phyloP scores from a whole-genome alignment of 345 rosid genomes.

The Geranium brycei region DNA sequence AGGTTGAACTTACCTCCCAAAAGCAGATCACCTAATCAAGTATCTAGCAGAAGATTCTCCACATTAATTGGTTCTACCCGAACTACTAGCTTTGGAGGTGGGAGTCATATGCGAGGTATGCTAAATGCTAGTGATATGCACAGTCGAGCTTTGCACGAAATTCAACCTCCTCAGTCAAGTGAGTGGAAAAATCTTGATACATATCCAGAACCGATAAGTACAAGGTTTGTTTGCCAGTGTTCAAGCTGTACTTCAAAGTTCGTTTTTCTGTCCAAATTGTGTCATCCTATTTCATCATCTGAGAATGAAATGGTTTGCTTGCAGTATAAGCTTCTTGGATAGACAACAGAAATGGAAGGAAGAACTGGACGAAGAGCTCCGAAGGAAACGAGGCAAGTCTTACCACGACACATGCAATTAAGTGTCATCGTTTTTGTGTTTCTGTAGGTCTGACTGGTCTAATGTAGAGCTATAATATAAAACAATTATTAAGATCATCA shows the following conservation, averaged over 20 bases:
- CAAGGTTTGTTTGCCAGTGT: constrained; percentile 31
- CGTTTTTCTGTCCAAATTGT: neutral
- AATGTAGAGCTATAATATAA: neutral
- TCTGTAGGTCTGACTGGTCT: constrained; percentile 4
- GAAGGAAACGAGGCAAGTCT: constrained; percentile 48
- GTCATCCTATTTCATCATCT: neutral
- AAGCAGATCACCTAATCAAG: constrained; percentile 63
- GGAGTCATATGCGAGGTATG: constrained; percentile 18
- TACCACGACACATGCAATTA: neutral
- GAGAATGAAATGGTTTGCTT: constrained; percentile 13
- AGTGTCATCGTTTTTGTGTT: neutral
- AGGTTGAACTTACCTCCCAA: constrained; percentile 52
- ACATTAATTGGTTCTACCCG: constrained; percentile 29
- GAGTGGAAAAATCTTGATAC: constrained; percentile 32
- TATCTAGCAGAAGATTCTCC: constrained; percentile 71
- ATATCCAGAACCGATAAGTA: constrained; percentile 27
- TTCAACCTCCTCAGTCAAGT: constrained; percentile 32
- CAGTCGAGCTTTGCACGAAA: constrained; percentile 38
- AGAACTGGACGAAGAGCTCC: constrained; percentile 83
- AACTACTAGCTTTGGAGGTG: constrained; percentile 27
- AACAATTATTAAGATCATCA: neutral
- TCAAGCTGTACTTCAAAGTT: constrained; percentile 6
- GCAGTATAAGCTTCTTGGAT: constrained; percentile 46
- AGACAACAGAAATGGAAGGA: constrained; percentile 64
- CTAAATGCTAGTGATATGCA: constrained; percentile 24